Conservation (phyloP, 1,139 yeast genomes). For the Yamadazyma sp. region DNA sequence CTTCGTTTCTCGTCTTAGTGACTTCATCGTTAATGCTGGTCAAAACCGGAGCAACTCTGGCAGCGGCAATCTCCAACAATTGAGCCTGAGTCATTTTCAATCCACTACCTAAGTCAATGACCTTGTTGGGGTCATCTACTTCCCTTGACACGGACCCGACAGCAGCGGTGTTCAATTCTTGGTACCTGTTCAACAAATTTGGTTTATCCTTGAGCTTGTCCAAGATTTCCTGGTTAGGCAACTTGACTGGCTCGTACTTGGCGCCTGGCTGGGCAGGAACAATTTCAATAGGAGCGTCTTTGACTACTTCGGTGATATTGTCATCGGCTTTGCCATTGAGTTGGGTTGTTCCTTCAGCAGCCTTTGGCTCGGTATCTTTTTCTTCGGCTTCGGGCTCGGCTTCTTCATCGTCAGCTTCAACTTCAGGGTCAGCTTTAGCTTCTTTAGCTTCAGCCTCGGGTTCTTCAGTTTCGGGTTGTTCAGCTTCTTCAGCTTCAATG, state of each 20-base stretch:
- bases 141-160: conserved; percentile 43
- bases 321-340: conserved; percentile 20
- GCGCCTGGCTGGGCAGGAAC: conserved; percentile 28
- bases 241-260: conserved; percentile 34
- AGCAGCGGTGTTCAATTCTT: conserved; percentile 52
- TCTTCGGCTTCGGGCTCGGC: conserved; percentile 9
- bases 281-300: conserved; percentile 35
- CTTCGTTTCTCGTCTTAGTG: conserved; percentile 46
- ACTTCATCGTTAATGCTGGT: conserved; percentile 53
- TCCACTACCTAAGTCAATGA: conserved; percentile 56
- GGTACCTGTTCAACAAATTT: conserved; percentile 45
- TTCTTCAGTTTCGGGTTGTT: conserved; percentile 7
- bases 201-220: conserved; percentile 51
- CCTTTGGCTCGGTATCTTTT: conserved; percentile 8
- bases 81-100: conserved; percentile 55
- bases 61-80: conserved; percentile 56
- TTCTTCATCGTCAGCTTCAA: conserved; percentile 6
- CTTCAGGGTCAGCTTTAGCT: conserved; percentile 3
- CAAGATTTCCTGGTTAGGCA: conserved; percentile 39
- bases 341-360: conserved; percentile 4
- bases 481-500: conserved; percentile 10
- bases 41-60: conserved; percentile 57
- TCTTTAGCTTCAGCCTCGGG: conserved; percentile 10
- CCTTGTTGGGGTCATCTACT: conserved; percentile 51
- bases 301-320: conserved; percentile 23